These are phyloP conservation scores for Cyclotella choctawhatcheeana DNA, from an alignment of 108 stramenopile species.

Conservation along the genomic window DNA sequence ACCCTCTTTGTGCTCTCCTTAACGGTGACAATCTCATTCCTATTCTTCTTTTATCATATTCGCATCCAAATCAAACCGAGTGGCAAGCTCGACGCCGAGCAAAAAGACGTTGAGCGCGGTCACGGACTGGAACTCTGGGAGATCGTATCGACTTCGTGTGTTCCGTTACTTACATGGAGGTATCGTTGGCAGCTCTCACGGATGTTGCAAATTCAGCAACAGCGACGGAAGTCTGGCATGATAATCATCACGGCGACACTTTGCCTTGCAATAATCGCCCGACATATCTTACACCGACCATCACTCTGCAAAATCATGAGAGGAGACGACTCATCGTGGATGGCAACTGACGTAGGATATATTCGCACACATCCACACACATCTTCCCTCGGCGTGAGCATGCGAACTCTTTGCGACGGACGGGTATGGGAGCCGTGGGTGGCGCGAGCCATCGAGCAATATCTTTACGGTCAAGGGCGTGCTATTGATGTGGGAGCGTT, in stretches of 20 bases:
- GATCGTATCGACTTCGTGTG: neutral
- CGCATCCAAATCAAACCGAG: conserved; percentile 16
- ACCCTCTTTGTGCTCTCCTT: neutral
- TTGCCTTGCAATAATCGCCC: no score
- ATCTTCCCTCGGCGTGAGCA: neutral
- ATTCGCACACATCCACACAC: conserved; percentile 14
- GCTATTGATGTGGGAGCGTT: conserved; percentile 27
- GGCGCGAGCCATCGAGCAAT: conserved; percentile 3
- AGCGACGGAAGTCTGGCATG: neutral
- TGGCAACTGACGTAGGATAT: conserved; percentile 31
- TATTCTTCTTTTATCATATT: conserved; percentile 18
- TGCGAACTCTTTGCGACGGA: conserved; percentile 18
- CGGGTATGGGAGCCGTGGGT: conserved; percentile 20
- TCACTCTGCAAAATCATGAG: neutral
- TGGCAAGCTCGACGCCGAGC: conserved; percentile 7
- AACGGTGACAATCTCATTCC: conserved; percentile 12
- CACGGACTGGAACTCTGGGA: conserved; percentile 18
- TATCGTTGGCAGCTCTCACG: neutral
- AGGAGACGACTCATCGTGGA: neutral
- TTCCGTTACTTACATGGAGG: conserved; percentile 6
- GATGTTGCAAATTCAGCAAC: neutral
- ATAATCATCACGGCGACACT: no score
- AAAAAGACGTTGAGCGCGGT: conserved; percentile 20
- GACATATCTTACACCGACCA: neutral
- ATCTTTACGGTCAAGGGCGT: conserved; percentile 18